phyloP scores from a whole-genome alignment of 345 rosid genomes.

The Nephelium lappaceum region DNA sequence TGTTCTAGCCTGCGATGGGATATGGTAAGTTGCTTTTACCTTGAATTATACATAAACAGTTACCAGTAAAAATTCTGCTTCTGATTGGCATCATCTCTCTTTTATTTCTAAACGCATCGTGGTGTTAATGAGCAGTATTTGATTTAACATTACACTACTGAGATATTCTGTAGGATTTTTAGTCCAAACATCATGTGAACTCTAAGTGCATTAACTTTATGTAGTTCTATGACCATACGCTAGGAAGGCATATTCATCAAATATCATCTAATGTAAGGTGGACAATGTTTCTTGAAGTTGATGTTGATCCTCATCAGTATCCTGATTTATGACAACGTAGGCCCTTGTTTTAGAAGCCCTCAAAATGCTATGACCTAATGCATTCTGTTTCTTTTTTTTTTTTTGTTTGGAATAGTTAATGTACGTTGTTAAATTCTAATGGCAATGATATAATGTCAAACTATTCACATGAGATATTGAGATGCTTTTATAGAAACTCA shows the following conservation, averaged over 20 bases:
- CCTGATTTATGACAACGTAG: background rate
- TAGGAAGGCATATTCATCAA: background rate
- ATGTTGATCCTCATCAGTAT: background rate
- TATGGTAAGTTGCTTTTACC: constrained; percentile 51
- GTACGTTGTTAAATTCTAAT: too few relatives aligned
- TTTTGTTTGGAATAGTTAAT: too few relatives aligned
- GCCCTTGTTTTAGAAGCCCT: constrained; percentile 6
- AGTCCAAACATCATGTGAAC: constrained; percentile 10
- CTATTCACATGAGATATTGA: too few relatives aligned
- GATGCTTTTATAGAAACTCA: too few relatives aligned
- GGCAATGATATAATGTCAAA: background rate
- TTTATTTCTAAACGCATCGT: background rate
- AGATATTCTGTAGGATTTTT: background rate
- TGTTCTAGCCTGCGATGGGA: constrained; percentile 83
- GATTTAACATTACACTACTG: background rate
- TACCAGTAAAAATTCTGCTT: background rate
- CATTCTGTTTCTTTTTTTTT: background rate
- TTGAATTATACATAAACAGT: background rate
- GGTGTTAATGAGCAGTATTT: background rate
- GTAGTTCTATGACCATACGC: background rate
- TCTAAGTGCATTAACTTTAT: background rate
- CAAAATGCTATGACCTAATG: background rate
- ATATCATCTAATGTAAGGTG: background rate
- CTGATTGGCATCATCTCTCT: background rate
- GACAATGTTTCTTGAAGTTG: background rate